Evolutionary conservation across 2,329 filamentous ascomycete genomes (phyloP), one percentile per base, ranked within the genome.

Genomic region (Salinomyces thailandicus): DNA sequence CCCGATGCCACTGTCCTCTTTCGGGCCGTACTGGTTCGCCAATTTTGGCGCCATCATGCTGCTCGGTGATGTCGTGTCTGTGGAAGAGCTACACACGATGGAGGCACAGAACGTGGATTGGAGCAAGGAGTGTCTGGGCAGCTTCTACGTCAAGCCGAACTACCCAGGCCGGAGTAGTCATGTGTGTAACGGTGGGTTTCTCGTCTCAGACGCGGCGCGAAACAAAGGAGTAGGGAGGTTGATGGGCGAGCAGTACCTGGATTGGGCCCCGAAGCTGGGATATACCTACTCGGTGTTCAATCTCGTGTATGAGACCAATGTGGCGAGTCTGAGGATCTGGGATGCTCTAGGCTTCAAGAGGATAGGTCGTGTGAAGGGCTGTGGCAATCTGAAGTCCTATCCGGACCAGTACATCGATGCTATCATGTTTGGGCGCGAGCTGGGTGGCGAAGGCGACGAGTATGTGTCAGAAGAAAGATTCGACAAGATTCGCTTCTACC

Each of bases 401-500:
- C 64, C 65, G 0, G 59, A 62, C 38, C 59, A 66, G 37, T 54
- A 64, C 5, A 59, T 71, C 8, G 67, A 71, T 42, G 67, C 67
- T 15, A 69, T 71, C 51, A 69, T 70, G 39, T 70, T 67, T 62
- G 86, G 86, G 5, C 65, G 75, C 16, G 73, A 77, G 43, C 55
- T 72, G 2, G 66, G 64, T 36, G 62, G 63, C 24, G 80, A 85
- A 52, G 74, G 73, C 51, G 85, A 91, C 57, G 84, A 91, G 59
- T 79, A 84, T 58, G 81, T 89, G 52, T 87, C 81, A 61, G 87
- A 95, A 68, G 87, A 95, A 66, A 84, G 91, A 50, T 96, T 96
- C 69, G 89, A 95, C 69, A 95, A 95, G 71, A 96, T 96, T 59
- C 82, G 87, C 55, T 96, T 84, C 69, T 96, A 96, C 63, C 77